Percentiles rank a stretch among this genome's conserved stretches.
phyloP scores from a whole-genome alignment of 306 rosid species.

The Trichosanthes truncata region DNA sequence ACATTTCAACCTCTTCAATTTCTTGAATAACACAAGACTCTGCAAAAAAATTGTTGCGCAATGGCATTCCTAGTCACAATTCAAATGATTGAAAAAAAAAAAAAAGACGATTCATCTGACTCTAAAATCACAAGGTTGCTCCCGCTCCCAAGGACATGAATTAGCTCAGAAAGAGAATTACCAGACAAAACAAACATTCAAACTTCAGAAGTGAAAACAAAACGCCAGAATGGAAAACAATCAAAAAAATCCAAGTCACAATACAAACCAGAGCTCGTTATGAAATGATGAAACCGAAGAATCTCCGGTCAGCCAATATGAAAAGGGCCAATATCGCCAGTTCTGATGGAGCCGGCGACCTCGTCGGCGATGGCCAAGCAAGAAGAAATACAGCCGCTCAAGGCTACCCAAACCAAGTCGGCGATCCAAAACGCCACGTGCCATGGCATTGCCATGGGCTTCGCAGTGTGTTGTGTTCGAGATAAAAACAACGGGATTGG shows the following conservation, averaged over 20 bases:
- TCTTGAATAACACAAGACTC: too few relatives aligned
- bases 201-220: neutral
- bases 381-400: conserved; percentile 69
- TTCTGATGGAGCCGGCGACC: conserved; percentile 64
- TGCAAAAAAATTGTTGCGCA: neutral
- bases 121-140: neutral
- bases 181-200: neutral
- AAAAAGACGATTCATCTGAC: too few relatives aligned
- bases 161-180: neutral
- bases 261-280: conserved; percentile 20
- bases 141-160: neutral
- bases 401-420: conserved; percentile 67
- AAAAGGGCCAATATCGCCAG: conserved; percentile 87
- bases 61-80: neutral
- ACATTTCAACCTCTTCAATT: neutral
- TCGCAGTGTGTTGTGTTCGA: neutral
- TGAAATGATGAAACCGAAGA: neutral
- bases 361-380: conserved; percentile 82
- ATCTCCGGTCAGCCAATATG: conserved; percentile 45
- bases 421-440: conserved; percentile 49
- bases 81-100: neutral
- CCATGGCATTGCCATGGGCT: conserved; percentile 62
- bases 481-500: neutral
- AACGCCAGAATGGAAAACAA: neutral
- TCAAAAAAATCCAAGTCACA: neutral